Base-by-base conservation (phyloP, 2,329 filamentous ascomycete genomes). In the Neobulgaria alba region DNA sequence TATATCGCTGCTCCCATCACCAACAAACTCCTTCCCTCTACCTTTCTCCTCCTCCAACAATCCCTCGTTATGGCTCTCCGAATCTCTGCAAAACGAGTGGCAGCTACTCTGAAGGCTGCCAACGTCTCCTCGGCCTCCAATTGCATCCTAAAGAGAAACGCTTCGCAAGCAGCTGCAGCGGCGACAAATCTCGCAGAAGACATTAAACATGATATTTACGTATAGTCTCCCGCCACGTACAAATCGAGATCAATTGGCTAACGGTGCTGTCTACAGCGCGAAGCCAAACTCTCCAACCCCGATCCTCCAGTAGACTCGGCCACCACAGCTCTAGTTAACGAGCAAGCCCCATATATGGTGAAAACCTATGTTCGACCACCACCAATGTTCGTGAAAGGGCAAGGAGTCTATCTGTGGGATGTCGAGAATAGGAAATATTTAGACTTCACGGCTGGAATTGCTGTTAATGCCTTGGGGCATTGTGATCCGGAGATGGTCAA, bases 381-480 rank as follows among this genome's bases (percentile, higher is more conserved):
- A 33, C 87, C 88, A 2, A 85, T 96, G 58, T 95, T 98, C 63
- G 79, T 88, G 43, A 85, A 81, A 61, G 92, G 89, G 49, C 70
- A 87, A 59, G 92, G 92, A 2, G 88, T 82, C 46, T 89, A 88
- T 61, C 64, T 98, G 48, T 96, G 81, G 77, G 92, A 98, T 61
- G 67, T 90, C 29, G 88, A 95, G 66, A 85, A 92, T 59, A 72
- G 85, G 46, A 80, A 79, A 61, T 98, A 95, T 61, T 73, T 98
- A 20, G 92, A 98, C 64, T 86, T 98, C 57, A 96, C 92, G 1
- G 83, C 89, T 8, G 92, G 92, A 35, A 98, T 98, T 59, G 92
- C 92, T 12, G 92, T 98, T 60, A 95, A 90, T 65, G 79, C 84
- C 16, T 72, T 98, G 23, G 92, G 92, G 8, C 92, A 98, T 61